Base-by-base conservation (phyloP, 1,284 basidiomycete species). In the Violaceomyces palustris region DNA sequence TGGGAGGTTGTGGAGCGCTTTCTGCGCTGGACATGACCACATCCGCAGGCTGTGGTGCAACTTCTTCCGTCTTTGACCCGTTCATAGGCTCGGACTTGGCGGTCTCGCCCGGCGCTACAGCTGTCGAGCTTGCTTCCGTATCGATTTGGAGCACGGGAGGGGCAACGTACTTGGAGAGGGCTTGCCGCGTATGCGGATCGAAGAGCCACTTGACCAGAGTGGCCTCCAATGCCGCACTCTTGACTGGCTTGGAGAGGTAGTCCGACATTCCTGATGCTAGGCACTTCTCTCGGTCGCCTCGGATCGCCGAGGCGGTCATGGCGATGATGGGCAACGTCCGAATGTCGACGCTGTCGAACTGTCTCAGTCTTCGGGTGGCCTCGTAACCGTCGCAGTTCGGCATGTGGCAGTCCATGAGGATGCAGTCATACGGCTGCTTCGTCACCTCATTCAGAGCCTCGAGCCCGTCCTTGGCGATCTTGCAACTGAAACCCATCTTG, bases 401-500 rank as follows among this genome's bases (percentile, higher is more conserved):
- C 64, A 69, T 69, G 50, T 61, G 57, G 36, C 60, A 64, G 27
- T 62, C 57, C 54, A 61, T 55, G 18, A 58, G 40, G 28, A 67
- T 60, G 32, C 64, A 35, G 41, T 71, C 69, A 47, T 69, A 71
- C 17, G 55, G 40, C 3, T 59, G 51, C 35, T 54, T 54, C 19
- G 42, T 39, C 12, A 65, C 44, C 47, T 65, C 63, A n/a, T 60
- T 58, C 24, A 67, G 42, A 14, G 63, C 59, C 38, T 54, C 56
- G 25, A 64, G 45, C 17, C 71, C 71, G 35, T 73, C 68, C 31
- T 61, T 55, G 35, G 63, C 70, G 14, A 55, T 53, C 25, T 59
- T 49, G 39, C 67, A 67, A 42, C 53, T 69, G 55, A 71, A 72
- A 18, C 68, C 64, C 64, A 71, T 69, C 56, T 61, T 66, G 27